Evolutionary conservation across 148 eudicot species (phyloP).

Genomic region (Rhododendron williamsianum): DNA sequence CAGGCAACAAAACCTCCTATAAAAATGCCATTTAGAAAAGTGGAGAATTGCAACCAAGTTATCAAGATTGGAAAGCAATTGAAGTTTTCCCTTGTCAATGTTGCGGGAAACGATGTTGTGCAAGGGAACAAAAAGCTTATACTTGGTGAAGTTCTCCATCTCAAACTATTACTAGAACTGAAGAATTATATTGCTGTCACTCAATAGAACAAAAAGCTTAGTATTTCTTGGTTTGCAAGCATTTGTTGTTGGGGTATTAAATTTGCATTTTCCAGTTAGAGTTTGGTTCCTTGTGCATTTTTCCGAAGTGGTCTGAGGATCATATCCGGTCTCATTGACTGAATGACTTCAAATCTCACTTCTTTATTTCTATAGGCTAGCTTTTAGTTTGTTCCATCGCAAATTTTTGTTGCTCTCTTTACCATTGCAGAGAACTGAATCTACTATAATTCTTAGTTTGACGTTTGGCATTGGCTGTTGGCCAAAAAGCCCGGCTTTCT

Average conservation of each 20-base stretch:
- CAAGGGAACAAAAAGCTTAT: conserved; percentile 85
- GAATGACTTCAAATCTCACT: not conserved
- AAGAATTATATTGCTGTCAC: not conserved
- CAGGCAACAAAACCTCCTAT: conserved; percentile 73
- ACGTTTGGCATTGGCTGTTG: not conserved
- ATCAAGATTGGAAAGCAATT: conserved; percentile 59
- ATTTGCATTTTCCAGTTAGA: not conserved
- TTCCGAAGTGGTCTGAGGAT: not conserved
- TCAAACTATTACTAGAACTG: not conserved
- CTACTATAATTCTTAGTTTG: not conserved
- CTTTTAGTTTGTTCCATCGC: not conserved
- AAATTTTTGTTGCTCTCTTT: not conserved
- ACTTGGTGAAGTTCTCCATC: conserved; percentile 34
- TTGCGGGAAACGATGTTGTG: conserved; percentile 74
- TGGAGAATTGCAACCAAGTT: conserved; percentile 88
- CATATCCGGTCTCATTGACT: not conserved
- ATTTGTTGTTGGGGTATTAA: not conserved
- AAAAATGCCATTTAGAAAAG: conserved; percentile 77
- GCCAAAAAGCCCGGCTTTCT: not conserved
- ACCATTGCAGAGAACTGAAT: not conserved
- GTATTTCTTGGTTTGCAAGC: not conserved
- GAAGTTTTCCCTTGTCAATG: conserved; percentile 69
- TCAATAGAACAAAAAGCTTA: too few relatives aligned
- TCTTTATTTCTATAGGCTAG: not conserved
- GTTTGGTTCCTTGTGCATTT: not conserved